Evolutionary conservation across 2,329 filamentous ascomycete genomes (phyloP).

Genomic region (Rhinocladiella mackenziei): DNA sequence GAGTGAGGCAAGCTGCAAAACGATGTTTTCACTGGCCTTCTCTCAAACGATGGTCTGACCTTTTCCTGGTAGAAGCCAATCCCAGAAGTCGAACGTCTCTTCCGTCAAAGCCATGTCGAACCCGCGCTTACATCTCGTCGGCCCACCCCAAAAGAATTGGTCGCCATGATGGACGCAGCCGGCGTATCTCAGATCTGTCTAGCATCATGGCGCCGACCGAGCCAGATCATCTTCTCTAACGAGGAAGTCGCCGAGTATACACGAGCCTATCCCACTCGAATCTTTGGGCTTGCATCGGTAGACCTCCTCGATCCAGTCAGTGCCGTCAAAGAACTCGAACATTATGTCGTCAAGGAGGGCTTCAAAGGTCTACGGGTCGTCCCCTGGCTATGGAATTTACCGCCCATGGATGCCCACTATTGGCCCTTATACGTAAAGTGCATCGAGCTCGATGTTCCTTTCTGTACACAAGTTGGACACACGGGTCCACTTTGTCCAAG

Average conservation of each 20-base stretch:
- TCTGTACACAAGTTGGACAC: slow-evolving; percentile 32
- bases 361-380: slow-evolving; percentile 30
- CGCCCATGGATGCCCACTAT: slow-evolving; percentile 31
- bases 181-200: slow-evolving; percentile 27
- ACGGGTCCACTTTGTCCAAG: slow-evolving; percentile 31
- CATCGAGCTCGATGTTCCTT: slow-evolving; percentile 32
- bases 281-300: slow-evolving; percentile 30
- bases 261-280: slow-evolving; percentile 28
- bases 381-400: slow-evolving; percentile 31
- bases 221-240: slow-evolving; percentile 27
- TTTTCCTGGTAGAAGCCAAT: too few species aligned
- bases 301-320: slow-evolving; percentile 30
- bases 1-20: too few species aligned
- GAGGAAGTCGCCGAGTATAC: slow-evolving; percentile 28
- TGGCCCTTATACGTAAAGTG: slow-evolving; percentile 32
- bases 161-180: too few species aligned
- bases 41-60: too few species aligned
- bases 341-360: slow-evolving; percentile 31
- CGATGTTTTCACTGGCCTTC: too few species aligned
- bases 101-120: too few species aligned
- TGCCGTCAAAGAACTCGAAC: slow-evolving; percentile 30
- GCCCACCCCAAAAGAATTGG: too few species aligned
- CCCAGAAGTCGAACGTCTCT: too few species aligned
- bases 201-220: slow-evolving; percentile 26
- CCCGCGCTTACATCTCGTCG: too few species aligned